Conservation (phyloP, 2,329 filamentous ascomycete genomes). For the Trichophaea hybrida region DNA sequence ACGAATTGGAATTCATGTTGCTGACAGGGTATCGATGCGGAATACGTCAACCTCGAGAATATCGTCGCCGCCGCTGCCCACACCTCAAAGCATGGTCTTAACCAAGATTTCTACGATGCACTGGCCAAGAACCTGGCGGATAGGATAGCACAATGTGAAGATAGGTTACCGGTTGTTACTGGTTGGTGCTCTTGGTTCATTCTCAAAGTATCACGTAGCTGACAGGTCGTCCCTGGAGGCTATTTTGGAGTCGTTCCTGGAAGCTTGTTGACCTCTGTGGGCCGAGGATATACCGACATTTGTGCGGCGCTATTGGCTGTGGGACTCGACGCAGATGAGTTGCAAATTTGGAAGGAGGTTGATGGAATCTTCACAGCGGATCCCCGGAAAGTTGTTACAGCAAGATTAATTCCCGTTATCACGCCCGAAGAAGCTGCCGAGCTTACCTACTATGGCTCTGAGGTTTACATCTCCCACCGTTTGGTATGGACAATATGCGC, state of each 20-base stretch:
- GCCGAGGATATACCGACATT: conserved; percentile 89
- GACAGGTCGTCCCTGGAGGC: conserved; percentile 34
- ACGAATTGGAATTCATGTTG: background rate
- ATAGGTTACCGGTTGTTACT: conserved; percentile 64
- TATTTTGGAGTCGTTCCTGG: conserved; percentile 89
- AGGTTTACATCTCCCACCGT: conserved; percentile 32
- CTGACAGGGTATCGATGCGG: conserved; percentile 56
- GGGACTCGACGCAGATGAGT: conserved; percentile 68
- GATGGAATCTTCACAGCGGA: conserved; percentile 84
- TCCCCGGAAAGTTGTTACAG: conserved; percentile 79
- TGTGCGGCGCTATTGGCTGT: conserved; percentile 87
- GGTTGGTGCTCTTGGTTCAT: conserved; percentile 8
- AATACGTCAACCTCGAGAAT: conserved; percentile 82
- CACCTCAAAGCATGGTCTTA: conserved; percentile 42
- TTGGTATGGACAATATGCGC: background rate
- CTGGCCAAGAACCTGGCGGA: conserved; percentile 47
- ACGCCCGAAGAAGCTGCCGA: conserved; percentile 92
- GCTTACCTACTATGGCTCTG: conserved; percentile 83
- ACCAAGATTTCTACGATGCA: conserved; percentile 54
- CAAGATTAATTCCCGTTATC: conserved; percentile 73
- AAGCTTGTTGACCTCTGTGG: conserved; percentile 79
- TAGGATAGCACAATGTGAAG: conserved; percentile 50
- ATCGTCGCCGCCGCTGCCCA: conserved; percentile 50
- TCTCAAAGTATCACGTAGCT: background rate
- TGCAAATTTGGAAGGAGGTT: conserved; percentile 98